Conservation (phyloP, 169 alveolate genomes). For the Amoebophrya sp. region DNA sequence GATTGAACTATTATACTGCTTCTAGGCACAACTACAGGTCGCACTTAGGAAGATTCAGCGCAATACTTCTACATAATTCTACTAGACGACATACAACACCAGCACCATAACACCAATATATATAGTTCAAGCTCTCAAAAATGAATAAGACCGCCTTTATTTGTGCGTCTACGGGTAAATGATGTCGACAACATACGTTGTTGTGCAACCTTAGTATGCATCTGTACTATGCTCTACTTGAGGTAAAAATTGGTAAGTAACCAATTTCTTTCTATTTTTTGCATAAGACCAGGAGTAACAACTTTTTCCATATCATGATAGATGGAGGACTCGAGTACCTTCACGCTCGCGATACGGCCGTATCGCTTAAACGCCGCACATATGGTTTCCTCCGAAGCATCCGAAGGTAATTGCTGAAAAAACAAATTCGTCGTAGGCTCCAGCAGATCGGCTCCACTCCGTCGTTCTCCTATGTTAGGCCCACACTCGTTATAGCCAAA, state of each 20-base stretch:
- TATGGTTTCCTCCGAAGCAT: not conserved
- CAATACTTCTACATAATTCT: no score
- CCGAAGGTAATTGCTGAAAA: not conserved
- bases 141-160: not conserved
- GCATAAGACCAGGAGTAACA: not conserved
- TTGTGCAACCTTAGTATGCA: not conserved
- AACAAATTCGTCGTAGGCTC: not conserved
- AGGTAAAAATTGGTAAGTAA: no score
- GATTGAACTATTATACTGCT: no score
- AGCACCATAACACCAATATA: no score
- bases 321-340: not conserved
- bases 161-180: not conserved
- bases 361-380: not conserved
- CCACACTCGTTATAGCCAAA: no score
- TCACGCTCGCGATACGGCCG: not conserved
- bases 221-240: not conserved
- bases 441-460: conserved; percentile 23
- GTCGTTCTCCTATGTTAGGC: no score
- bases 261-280: not conserved
- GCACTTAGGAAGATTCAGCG: no score
- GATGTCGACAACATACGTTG: not conserved
- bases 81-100: no score
- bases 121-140: no score
- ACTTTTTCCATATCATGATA: no score
- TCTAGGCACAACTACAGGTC: no score